Conservation (phyloP, 352 stramenopile genomes). For the Phytophthora sp. region DNA sequence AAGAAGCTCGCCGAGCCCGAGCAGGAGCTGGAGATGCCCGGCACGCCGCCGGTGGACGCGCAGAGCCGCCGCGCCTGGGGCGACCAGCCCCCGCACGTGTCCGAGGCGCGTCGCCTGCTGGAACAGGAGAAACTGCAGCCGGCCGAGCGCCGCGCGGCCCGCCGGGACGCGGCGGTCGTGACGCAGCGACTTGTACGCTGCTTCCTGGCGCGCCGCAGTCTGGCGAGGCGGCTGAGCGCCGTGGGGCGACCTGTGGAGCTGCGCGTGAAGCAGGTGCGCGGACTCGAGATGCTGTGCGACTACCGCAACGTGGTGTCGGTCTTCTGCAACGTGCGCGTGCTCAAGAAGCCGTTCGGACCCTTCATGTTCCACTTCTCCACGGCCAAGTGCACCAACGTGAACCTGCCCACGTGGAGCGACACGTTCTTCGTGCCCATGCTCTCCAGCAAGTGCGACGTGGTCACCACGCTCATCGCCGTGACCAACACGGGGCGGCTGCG, state of each 20-base stretch:
- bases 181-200: slow-evolving; percentile 44
- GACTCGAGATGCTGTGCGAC: slow-evolving; percentile 79
- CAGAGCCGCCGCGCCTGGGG: slow-evolving; percentile 43
- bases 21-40: slow-evolving; percentile 52
- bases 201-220: slow-evolving; percentile 40
- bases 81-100: slow-evolving; percentile 5
- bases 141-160: slow-evolving; percentile 24
- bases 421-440: slow-evolving; percentile 81
- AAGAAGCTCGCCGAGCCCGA: slow-evolving; percentile 22
- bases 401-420: slow-evolving; percentile 64
- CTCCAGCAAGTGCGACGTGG: slow-evolving; percentile 83
- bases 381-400: slow-evolving; percentile 55
- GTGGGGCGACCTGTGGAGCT: slow-evolving; percentile 71
- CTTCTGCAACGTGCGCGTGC: slow-evolving; percentile 80
- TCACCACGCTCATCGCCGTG: slow-evolving; percentile 77
- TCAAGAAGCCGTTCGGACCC: slow-evolving; percentile 87
- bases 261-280: slow-evolving; percentile 44
- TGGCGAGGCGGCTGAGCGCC: slow-evolving; percentile 55
- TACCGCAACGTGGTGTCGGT: slow-evolving; percentile 70
- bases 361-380: slow-evolving; percentile 90
- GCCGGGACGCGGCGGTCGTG: slow-evolving; percentile 38
- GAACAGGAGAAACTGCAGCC: slow-evolving; percentile 40
- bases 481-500: slow-evolving; percentile 55
- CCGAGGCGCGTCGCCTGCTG: slow-evolving; percentile 14
- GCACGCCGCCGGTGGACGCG: slow-evolving; percentile 64